Evolutionary conservation across 2,329 filamentous ascomycete genomes (phyloP).

Genomic region (Fusarium staphyleae): DNA sequence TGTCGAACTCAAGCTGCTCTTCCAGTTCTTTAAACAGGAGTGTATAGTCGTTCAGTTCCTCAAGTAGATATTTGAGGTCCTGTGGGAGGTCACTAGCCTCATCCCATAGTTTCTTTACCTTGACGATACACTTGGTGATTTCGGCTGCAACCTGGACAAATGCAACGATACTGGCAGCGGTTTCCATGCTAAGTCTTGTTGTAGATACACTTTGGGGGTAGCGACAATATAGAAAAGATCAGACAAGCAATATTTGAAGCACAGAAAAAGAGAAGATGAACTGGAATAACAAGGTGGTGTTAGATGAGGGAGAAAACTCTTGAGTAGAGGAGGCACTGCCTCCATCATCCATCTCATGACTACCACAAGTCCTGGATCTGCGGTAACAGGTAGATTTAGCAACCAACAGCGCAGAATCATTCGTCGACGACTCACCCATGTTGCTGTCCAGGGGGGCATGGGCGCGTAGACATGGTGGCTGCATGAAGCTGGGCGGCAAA

Average conservation of each 20-base stretch:
- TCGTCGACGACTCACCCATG: slow-evolving; percentile 1
- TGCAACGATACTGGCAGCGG: slow-evolving; percentile 35
- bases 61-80: slow-evolving; percentile 31
- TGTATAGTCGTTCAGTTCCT: slow-evolving; percentile 21
- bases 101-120: slow-evolving; percentile 36
- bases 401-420: neutral
- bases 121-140: slow-evolving; percentile 33
- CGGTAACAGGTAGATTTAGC: neutral
- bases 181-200: slow-evolving; percentile 24
- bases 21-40: slow-evolving; percentile 27
- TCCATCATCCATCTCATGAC: slow-evolving; percentile 2
- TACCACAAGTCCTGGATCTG: slow-evolving; percentile 1
- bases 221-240: no score
- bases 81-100: slow-evolving; percentile 36
- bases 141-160: slow-evolving; percentile 34
- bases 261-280: neutral
- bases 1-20: slow-evolving; percentile 10
- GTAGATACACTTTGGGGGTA: no score
- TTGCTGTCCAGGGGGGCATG: neutral
- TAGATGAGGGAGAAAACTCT: neutral
- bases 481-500: slow-evolving; percentile 18
- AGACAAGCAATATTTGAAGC: no score
- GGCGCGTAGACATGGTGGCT: slow-evolving; percentile 14
- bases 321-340: slow-evolving; percentile 16
- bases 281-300: neutral